Evolutionary conservation across 139 green algal genomes (phyloP).

Genomic region (Eudorina sp.): DNA sequence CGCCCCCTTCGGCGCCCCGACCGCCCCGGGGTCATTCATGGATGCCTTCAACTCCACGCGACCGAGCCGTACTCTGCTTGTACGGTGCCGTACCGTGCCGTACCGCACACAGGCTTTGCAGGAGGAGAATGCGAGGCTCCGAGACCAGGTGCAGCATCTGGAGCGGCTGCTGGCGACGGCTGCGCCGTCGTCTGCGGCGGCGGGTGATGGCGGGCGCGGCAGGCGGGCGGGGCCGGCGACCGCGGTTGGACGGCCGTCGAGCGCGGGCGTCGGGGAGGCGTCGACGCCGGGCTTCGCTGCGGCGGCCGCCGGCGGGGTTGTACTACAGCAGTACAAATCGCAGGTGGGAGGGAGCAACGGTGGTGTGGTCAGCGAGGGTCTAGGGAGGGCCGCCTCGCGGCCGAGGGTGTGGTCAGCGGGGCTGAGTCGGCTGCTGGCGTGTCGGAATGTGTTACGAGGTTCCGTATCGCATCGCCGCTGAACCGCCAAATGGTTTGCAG

Average conservation of each 20-base stretch:
- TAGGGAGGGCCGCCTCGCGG: too few species aligned
- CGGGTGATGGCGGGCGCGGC: neutral
- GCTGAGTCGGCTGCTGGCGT: too few species aligned
- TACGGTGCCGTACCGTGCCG: too few species aligned
- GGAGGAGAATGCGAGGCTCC: slow-evolving; percentile 28
- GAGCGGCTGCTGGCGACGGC: neutral
- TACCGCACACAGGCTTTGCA: slow-evolving; percentile 21
- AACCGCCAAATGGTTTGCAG: too few species aligned
- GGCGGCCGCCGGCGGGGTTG: neutral
- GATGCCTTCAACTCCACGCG: neutral
- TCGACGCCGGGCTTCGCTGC: neutral
- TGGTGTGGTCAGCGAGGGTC: neutral
- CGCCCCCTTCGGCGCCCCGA: neutral
- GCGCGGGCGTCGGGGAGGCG: neutral
- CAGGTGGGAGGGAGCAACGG: slow-evolving; percentile 12
- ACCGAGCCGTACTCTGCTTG: too few species aligned
- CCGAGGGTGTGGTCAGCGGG: too few species aligned
- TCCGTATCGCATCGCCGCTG: too few species aligned
- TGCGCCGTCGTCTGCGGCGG: neutral
- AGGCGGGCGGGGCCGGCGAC: neutral
- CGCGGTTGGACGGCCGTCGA: neutral
- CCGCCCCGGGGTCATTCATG: neutral
- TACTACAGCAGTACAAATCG: slow-evolving; percentile 49
- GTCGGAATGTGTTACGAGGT: too few species aligned
- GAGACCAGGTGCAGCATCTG: slow-evolving; percentile 30